Evolutionary conservation across 352 stramenopile species (phyloP).

Genomic region (Achlya hypogyna): DNA sequence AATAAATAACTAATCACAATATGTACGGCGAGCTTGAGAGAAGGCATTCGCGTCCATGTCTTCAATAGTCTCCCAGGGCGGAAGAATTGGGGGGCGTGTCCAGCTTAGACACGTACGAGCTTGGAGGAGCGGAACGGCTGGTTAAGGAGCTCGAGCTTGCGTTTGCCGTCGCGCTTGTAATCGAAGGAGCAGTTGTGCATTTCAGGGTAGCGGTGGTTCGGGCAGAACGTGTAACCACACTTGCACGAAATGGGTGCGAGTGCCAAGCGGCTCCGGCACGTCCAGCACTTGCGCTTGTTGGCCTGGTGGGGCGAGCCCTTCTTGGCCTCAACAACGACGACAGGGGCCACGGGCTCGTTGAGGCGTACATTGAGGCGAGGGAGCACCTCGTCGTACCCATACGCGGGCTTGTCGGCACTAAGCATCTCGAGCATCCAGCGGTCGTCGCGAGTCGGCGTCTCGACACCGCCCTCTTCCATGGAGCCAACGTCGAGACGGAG

Average conservation of each 20-base stretch:
- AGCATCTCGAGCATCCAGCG: slow-evolving; percentile 13
- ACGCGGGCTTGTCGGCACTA: slow-evolving; percentile 9
- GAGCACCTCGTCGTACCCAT: slow-evolving; percentile 16
- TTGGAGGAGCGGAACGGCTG: slow-evolving; percentile 16
- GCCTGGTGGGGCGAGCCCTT: slow-evolving; percentile 47
- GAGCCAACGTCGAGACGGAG: neutral
- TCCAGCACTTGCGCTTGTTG: slow-evolving; percentile 83
- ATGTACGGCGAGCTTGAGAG: slow-evolving; percentile 11
- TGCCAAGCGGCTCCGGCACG: slow-evolving; percentile 77
- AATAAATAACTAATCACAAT: slow-evolving; percentile 22
- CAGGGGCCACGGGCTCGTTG: neutral
- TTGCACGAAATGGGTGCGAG: slow-evolving; percentile 77
- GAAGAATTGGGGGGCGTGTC: neutral
- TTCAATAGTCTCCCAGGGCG: slow-evolving; percentile 1
- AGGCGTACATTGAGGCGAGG: neutral
- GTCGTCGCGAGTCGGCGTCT: neutral
- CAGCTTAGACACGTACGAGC: slow-evolving; percentile 16
- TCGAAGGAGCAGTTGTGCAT: slow-evolving; percentile 83
- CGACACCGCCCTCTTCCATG: slow-evolving; percentile 1
- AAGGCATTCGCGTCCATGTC: slow-evolving; percentile 11
- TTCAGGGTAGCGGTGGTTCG: slow-evolving; percentile 82
- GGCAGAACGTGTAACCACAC: slow-evolving; percentile 87
- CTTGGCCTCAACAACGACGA: neutral
- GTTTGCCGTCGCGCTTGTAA: slow-evolving; percentile 79
- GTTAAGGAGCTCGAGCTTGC: slow-evolving; percentile 44